Base-by-base conservation (phyloP, 2,329 filamentous ascomycete genomes). In the Lasiodiplodia hormozganensis region DNA sequence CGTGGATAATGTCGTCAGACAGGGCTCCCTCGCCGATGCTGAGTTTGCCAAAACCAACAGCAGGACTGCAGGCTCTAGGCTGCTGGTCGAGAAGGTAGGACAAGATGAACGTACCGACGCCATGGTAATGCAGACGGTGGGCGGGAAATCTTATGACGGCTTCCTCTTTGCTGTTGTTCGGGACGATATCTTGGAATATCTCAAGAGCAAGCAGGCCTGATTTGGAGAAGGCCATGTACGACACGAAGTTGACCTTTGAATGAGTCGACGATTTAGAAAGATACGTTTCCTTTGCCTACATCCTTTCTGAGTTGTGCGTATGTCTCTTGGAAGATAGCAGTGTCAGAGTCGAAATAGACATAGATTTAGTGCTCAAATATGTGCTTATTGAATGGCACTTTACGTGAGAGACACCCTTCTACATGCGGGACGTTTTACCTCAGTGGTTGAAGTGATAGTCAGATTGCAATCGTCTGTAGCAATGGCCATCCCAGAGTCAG, bases 1-100 rank as follows among this genome's bases (percentile, higher is more conserved):
- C 52, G 80, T 87, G 2, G 85, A 87, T 73, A 86, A 87, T 73
- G 82, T 86, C 3, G 82, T 87, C 10, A 72, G 78, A 62, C 76
- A 76, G 57, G 81, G 81, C 18, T 70, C 74, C 70, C 68, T 85
- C 34, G 79, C 79, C 25, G 71, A 76, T 16, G 72, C 72, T 16
- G 70, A 73, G 34, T 54, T 43, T 36, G 72, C 72, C 23, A 56
- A 58, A 21, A 70, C 70, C 1, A 72, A 79, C 70, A 62, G 70
- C 10, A 70, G 72, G n/a, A 68, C 79, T 58, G 68, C 66, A 21
- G 79, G 78, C 73, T 80, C 75, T 43, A 75, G 79, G 71, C 70
- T 72, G 60, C 76, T 83, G 16, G 76, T 85, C 25, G 82, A 83
- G 74, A 79, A 76, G 47, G 77, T 80, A 43, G 83, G 82, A 12